A percentile compares a stretch with the other conserved stretches of the same genome.
Evolutionary conservation across 768 basidiomycete species (phyloP).

Genomic region (Russula sp.): DNA sequence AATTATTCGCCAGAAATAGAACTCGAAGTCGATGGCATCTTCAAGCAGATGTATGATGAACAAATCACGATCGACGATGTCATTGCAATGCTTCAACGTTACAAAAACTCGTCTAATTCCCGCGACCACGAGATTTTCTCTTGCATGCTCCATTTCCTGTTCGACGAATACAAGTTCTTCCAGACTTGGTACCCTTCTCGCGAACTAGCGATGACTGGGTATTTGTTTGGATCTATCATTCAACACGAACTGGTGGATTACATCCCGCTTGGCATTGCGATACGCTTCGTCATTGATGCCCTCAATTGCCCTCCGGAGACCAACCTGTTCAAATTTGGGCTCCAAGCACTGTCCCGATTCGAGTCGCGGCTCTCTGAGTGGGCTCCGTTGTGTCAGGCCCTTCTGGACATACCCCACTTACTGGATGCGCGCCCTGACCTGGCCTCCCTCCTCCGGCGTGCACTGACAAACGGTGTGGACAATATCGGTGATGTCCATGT

Average conservation of each 20-base stretch:
- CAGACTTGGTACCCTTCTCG: slow-evolving; percentile 92
- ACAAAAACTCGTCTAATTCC: slow-evolving; percentile 76
- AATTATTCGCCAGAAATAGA: slow-evolving; percentile 87
- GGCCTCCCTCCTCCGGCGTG: slow-evolving; percentile 64
- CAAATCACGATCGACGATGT: slow-evolving; percentile 94
- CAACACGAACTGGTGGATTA: slow-evolving; percentile 90
- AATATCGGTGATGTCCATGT: slow-evolving; percentile 39
- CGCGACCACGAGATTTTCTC: slow-evolving; percentile 96
- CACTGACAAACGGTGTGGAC: slow-evolving; percentile 55
- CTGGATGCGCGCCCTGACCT: slow-evolving; percentile 84
- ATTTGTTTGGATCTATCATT: slow-evolving; percentile 94
- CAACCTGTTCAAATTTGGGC: slow-evolving; percentile 93
- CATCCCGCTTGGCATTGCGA: slow-evolving; percentile 92
- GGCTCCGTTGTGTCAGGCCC: slow-evolving; percentile 86
- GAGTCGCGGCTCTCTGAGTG: slow-evolving; percentile 86
- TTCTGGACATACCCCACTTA: slow-evolving; percentile 84
- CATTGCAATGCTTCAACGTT: slow-evolving; percentile 78
- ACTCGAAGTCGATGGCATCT: slow-evolving; percentile 89
- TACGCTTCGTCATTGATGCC: slow-evolving; percentile 94
- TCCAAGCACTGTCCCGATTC: slow-evolving; percentile 85
- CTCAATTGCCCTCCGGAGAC: slow-evolving; percentile 87
- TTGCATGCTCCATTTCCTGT: slow-evolving; percentile 99
- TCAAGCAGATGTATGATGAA: slow-evolving; percentile 98
- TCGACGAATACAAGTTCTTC: slow-evolving; percentile 99
- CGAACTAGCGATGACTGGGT: slow-evolving; percentile 93